Conservation (phyloP, 1,284 basidiomycete genomes). For the Papiliotrema fonsecae region DNA sequence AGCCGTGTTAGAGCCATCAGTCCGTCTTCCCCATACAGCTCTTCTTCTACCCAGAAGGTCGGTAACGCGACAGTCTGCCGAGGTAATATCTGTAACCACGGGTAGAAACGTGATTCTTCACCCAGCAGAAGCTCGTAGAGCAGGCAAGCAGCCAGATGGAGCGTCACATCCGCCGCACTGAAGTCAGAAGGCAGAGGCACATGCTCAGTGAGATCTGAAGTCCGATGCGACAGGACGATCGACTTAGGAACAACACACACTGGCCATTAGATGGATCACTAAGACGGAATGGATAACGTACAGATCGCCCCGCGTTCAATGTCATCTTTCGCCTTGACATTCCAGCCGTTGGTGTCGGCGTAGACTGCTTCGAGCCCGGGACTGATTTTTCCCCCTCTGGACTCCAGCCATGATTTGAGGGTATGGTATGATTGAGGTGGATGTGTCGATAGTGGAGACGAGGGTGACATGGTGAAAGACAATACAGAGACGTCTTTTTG, state of each 20-base stretch:
- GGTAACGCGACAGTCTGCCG: constrained; percentile 27
- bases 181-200: background rate
- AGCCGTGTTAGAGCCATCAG: constrained; percentile 24
- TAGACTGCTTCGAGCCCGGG: background rate
- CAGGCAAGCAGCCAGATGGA: constrained; percentile 38
- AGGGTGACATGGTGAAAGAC: background rate
- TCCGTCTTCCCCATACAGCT: constrained; percentile 25
- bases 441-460: background rate
- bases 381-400: background rate
- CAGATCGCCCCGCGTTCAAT: background rate
- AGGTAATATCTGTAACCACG: constrained; percentile 42
- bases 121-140: constrained; percentile 43
- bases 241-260: constrained; percentile 42
- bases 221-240: constrained; percentile 36
- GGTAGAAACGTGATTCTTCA: constrained; percentile 28
- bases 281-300: background rate
- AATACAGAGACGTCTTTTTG: too few species aligned
- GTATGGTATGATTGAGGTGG: background rate
- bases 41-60: constrained; percentile 34
- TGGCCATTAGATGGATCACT: constrained; percentile 6
- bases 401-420: background rate
- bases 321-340: background rate
- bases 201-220: constrained; percentile 6
- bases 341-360: background rate
- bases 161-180: constrained; percentile 15